Percentiles rank a stretch among this genome's conserved stretches.
phyloP scores from a whole-genome alignment of 2,329 filamentous ascomycete species.

The Aspergillus brasiliensis region DNA sequence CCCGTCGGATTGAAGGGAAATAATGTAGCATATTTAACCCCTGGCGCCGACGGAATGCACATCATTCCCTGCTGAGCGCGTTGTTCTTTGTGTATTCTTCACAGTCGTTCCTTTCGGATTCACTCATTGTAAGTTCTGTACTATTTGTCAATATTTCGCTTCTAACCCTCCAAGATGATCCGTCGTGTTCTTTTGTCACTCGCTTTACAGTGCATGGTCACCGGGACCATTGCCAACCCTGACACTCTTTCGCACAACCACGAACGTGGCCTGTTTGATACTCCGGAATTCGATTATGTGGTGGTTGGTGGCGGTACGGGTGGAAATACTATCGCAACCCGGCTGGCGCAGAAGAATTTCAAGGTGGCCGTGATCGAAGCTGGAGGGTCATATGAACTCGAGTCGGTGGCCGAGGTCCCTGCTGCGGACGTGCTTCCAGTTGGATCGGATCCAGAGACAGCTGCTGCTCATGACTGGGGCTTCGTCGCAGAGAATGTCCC shows the following conservation, averaged over 20 bases:
- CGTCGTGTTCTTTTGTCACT: constrained; percentile 2
- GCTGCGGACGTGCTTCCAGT: constrained; percentile 21
- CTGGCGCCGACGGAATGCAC: background rate
- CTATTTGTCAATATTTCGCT: background rate
- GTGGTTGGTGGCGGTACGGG: constrained; percentile 33
- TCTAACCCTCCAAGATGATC: background rate
- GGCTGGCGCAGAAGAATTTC: constrained; percentile 27
- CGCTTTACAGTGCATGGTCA: constrained; percentile 2
- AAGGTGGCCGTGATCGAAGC: constrained; percentile 34
- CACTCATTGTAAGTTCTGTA: background rate
- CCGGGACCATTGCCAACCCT: background rate
- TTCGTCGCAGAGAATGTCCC: constrained; percentile 25
- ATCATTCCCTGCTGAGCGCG: background rate
- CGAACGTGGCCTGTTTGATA: background rate
- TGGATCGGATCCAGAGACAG: constrained; percentile 25
- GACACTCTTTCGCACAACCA: background rate
- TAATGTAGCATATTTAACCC: background rate
- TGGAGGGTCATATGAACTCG: constrained; percentile 30
- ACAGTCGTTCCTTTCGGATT: background rate
- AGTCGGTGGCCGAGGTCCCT: constrained; percentile 26
- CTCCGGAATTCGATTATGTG: constrained; percentile 24
- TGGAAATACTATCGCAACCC: constrained; percentile 28
- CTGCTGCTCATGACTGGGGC: constrained; percentile 27
- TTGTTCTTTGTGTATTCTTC: background rate
- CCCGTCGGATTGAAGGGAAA: background rate